Evolutionary conservation across 495 filamentous ascomycete genomes (phyloP), one percentile per base, ranked within the genome.

Genomic region (Podospora bellae-mahoneyi): DNA sequence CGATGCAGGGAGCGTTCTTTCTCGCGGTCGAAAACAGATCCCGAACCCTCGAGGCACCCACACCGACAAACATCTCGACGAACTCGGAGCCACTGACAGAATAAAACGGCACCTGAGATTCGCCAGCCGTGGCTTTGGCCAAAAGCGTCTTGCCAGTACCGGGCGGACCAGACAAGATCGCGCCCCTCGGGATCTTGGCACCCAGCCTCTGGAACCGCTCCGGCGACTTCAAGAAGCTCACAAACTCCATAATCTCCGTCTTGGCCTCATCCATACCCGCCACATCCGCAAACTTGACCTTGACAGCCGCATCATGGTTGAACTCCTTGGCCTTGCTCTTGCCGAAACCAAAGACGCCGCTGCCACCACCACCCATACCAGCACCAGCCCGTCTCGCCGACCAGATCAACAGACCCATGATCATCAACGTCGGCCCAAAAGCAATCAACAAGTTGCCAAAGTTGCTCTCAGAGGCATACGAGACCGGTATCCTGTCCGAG

Each of bases 181-280:
- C 95, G 72, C 95, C 95, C 66, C 95, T 92, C 55, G 95, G 95
- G 55, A 99, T 98, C 81, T 99, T 99, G 60, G 95, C 95, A 71
- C 95, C 95, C 16, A 99, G 86, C 79, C 88, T 92, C 80, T 97
- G 88, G 81, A 96, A 99, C 62, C 87, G 87, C 67, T 92, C 91
- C 0, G 95, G 93, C 72, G 91, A 89, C 79, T 96, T 92, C 67
- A 99, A 82, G 85, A 99, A 99, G 75, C 89, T 92, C 71, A 99
- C 95, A 66, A 99, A 99, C 78, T 99, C 95, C 94, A 98, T 98
- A 72, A 99, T 99, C 79, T 99, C 95, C 53, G 87, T 81, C 85
- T 99, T 99, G 34, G 95, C 95, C 80, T 99, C 95, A 77, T 99
- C 95, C 93, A 97, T 95, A 73, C 95, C 95, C 26, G 95, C 95